Evolutionary conservation across 441 rosid species (phyloP).

Genomic region (Hypseocharis bilobata): DNA sequence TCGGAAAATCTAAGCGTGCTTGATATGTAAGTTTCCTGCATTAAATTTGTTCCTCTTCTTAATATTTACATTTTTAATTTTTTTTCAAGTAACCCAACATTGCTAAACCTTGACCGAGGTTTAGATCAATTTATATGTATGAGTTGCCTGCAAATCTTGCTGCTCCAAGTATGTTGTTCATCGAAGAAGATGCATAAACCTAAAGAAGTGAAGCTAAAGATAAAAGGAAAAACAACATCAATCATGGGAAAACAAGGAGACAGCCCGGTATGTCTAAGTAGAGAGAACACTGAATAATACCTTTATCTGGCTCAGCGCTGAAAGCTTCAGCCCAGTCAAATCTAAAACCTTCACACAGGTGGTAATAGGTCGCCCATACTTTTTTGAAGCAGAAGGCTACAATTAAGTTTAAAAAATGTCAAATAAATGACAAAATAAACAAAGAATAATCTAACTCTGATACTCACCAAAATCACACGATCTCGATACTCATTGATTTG

Average conservation of each 20-base stretch:
- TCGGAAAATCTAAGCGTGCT: background rate
- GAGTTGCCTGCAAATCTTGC: background rate
- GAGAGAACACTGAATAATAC: conserved; percentile 23
- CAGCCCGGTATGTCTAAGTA: background rate
- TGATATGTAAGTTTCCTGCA: background rate
- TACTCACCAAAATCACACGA: conserved; percentile 67
- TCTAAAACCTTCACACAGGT: conserved; percentile 77
- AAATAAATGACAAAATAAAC: conserved; percentile 14
- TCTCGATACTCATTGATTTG: conserved; percentile 93
- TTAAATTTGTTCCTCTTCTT: background rate
- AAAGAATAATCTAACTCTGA: conserved; percentile 7
- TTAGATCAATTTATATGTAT: background rate
- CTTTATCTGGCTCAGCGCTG: conserved; percentile 79
- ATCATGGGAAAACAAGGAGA: background rate
- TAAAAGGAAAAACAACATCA: background rate
- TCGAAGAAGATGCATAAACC: background rate
- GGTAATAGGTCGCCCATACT: conserved; percentile 63
- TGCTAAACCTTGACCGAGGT: background rate
- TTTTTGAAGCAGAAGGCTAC: conserved; percentile 74
- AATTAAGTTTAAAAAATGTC: conserved; percentile 17
- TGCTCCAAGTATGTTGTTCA: background rate
- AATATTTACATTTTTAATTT: background rate
- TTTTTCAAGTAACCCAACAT: background rate
- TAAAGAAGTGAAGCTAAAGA: background rate
- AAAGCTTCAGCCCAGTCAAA: conserved; percentile 83